Conservation (phyloP, 345 rosid genomes). For the Populus euphratica region DNA sequence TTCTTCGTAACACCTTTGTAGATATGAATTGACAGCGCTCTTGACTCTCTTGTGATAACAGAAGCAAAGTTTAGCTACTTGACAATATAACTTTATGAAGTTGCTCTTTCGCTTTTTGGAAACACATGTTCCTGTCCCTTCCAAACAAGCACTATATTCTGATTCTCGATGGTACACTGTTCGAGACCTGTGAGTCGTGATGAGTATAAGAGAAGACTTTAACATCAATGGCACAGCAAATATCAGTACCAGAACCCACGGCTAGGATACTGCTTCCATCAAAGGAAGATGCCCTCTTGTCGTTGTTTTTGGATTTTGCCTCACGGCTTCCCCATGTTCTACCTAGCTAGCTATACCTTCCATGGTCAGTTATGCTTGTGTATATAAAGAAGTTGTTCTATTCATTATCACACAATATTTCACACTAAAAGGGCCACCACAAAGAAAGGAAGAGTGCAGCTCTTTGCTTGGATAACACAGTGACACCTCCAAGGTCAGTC, state of each 20-base stretch:
- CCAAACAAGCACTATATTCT: slow-evolving; percentile 18
- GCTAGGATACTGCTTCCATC: slow-evolving; percentile 30
- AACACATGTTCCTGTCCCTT: background rate
- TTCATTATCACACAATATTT: background rate
- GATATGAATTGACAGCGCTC: background rate
- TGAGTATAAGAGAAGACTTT: slow-evolving; percentile 1
- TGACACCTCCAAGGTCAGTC: background rate
- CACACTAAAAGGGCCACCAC: background rate
- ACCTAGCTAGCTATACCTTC: background rate
- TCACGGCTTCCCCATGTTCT: background rate
- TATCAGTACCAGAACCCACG: slow-evolving; percentile 28
- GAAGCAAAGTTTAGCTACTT: background rate
- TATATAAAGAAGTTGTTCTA: slow-evolving; percentile 5
- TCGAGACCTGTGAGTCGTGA: background rate
- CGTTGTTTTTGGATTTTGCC: background rate
- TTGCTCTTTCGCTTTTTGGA: background rate
- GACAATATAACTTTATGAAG: background rate
- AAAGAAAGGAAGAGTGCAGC: background rate
- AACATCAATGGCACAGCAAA: slow-evolving; percentile 31
- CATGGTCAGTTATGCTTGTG: background rate
- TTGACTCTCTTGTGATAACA: background rate
- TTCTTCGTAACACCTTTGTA: background rate
- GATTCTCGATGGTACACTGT: slow-evolving; percentile 23
- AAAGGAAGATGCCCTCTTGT: slow-evolving; percentile 24
- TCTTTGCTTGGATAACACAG: background rate